These are phyloP conservation scores for Pterulicium gracile DNA, from an alignment of 1,284 basidiomycete genomes.

Conservation along the genomic window DNA sequence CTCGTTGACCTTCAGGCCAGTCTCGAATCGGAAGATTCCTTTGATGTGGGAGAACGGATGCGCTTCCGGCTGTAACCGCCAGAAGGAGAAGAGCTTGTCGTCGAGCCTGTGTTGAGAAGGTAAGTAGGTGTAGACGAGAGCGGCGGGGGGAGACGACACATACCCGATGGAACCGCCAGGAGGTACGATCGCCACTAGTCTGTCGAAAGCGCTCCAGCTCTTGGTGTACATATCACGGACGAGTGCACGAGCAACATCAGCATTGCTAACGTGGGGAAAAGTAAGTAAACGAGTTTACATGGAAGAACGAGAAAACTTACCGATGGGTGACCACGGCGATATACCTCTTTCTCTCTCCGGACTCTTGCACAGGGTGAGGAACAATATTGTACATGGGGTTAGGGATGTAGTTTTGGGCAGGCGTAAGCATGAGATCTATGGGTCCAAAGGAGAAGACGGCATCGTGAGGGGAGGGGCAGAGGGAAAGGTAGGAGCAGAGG, in stretches of 20 bases:
- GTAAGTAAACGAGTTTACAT: slow-evolving; percentile 3
- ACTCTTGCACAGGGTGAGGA: slow-evolving; percentile 70
- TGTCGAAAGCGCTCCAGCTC: slow-evolving; percentile 80
- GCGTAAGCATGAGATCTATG: slow-evolving; percentile 64
- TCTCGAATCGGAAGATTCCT: slow-evolving; percentile 80
- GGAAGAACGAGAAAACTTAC: slow-evolving; percentile 23
- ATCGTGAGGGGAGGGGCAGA: slow-evolving; percentile 58
- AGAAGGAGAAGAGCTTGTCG: slow-evolving; percentile 81
- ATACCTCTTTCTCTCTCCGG: slow-evolving; percentile 59
- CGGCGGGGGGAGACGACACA: slow-evolving; percentile 14
- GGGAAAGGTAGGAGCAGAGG: slow-evolving; percentile 63
- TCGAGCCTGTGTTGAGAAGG: slow-evolving; percentile 46
- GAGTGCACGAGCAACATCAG: slow-evolving; percentile 73
- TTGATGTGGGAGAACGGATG: slow-evolving; percentile 66
- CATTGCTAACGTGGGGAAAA: slow-evolving; percentile 39
- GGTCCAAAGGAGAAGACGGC: slow-evolving; percentile 68
- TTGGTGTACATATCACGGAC: slow-evolving; percentile 85
- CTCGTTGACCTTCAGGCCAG: slow-evolving; percentile 73
- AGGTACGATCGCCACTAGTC: slow-evolving; percentile 74
- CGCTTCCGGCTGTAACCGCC: slow-evolving; percentile 69
- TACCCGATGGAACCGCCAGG: slow-evolving; percentile 81
- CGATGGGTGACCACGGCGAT: slow-evolving; percentile 58
- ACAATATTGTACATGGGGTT: slow-evolving; percentile 59
- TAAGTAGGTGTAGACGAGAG: slow-evolving; percentile 4
- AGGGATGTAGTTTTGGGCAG: slow-evolving; percentile 60